Evolutionary conservation across 1,284 basidiomycete genomes (phyloP), one percentile per base, ranked within the genome.

Genomic region (Heterobasidion irregulare): DNA sequence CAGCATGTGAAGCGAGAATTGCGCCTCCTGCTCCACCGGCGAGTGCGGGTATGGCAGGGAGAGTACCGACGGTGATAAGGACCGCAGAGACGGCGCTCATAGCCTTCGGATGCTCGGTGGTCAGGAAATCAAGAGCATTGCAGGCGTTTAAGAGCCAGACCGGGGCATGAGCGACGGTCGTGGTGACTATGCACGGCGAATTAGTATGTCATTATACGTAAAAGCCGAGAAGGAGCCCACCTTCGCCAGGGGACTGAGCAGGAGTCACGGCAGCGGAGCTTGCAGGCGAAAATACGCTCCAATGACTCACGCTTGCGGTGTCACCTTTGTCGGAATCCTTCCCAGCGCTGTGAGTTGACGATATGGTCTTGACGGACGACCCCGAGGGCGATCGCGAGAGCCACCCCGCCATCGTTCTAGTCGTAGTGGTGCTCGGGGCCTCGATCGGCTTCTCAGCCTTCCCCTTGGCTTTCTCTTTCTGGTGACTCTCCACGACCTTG

Each of bases 51-150:
- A 89, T 78, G 0, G 84, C 69, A 0, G 86, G 86, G 45, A 89
- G 74, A 38, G 83, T 81, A 44, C 87, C 86, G 47, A 83, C 83
- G 6, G 86, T 87, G 65, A 89, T 85, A 59, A 89, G 77, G 56
- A 89, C 79, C 6, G 86, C 86, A 57, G 84, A 84, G 53, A 89
- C 66, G 43, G 86, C 78, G 57, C 78, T 82, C 84, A 89, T 88
- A 33, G 79, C 78, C 64, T 83, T 84, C 2, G 86, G 87, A 62
- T 89, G 85, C 62, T 89, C 86, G 57, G 73, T 76, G 8, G 80
- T 80, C 54, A 89, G 77, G 69, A 79, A 86, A 55, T 88, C 86
- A 59, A 89, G 76, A 12, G 86, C 87, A 50, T 75, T 79, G 61
- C 82, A 83, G 4, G 86, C 87, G 62, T 88, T 87, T 54, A 89